Evolutionary conservation across 371 early-diverging fungal genomes (phyloP), one percentile per base, ranked within the genome.

Genomic region (Saksenaea oblongispora): DNA sequence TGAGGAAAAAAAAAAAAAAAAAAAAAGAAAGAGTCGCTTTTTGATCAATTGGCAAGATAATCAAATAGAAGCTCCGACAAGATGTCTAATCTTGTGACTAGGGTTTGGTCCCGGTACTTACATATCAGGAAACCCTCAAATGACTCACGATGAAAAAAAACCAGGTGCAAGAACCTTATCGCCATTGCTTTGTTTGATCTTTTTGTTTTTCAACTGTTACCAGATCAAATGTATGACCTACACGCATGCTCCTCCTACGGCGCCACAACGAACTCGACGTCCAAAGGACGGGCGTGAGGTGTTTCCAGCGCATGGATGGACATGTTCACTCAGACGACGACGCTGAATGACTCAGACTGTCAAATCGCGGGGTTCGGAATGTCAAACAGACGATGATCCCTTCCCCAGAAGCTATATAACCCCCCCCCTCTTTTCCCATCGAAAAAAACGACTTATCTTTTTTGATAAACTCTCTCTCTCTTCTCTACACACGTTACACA

Each of bases 1-100:
- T 57, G 26, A 35, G 15, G 11, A 11, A 35, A 34, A 59, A 59
- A 62, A 5, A 55, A 61, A 61, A 47, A 39, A 39, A 58, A 42
- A 39, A 22, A 58, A 61, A 14, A 57, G 22, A 41, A 54, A 53
- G n/a, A 56, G 27, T 5, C 26, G 5, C 2, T 3, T 37, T 37
- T 27, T 37, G 11, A 24, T 27, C 10, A 24, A n/a, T 56, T 17
- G 11, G n/a, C 11, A 27, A n/a, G 51, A 47, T 47, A 47, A 47
- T 47, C 51, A 22, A 47, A 47, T 47, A 5, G 3, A 22, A 47
- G 7, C 51, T 10, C 51, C 51, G 22, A 17, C 5, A 18, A 47
- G 10, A 47, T n/a, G 22, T 47, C 18, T 31, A 31, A 18, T 17
- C 51, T 47, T 47, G 51, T 47, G 51, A 47, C 51, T 47, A 47